Base-by-base conservation (phyloP, 495 filamentous ascomycete species). In the Hypomontagnella submonticulosa region DNA sequence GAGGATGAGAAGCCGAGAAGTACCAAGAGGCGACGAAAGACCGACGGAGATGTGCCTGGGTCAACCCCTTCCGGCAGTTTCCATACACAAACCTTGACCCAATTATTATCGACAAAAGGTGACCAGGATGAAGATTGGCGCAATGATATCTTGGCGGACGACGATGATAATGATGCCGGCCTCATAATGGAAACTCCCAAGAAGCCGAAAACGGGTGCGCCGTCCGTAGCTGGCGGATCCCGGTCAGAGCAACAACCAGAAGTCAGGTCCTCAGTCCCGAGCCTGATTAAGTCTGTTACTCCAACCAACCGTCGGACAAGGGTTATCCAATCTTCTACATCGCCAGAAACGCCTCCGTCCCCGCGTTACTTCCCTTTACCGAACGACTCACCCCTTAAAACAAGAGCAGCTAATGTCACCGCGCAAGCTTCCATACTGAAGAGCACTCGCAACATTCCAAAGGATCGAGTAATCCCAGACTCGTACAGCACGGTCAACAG, bases 21-120 rank as follows among this genome's bases (percentile, higher is more conserved):
- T 36, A 30, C 51, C 3, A 75, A 75, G 63, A 63, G 71, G 34
- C 76, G 81, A 37, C 76, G 81, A 18, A 84, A 79, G 73, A 83
- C 80, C 8, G 58, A 76, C 23, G 80, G 79, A 46, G 78, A 83
- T 54, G 58, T 62, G 4, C 71, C 71, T 3, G 43, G 9, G 20
- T 61, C 75, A 10, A 66, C 46, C 18, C 71, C 70, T 4, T 77
- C 76, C 12, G 63, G 64, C 34, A 71, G 57, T 48, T 80, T 78
- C 32, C 73, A 81, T 34, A 81, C 79, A 0, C 79, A 81, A 53
- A 82, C 78, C 1, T 48, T 82, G 10, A 82, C 80, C 1, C 80
- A 82, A 58, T 66, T 80, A 9, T 23, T 79, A 19, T 69, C 75
- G n/a, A 43, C 32, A 9, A 71, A 71, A 49, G 59, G 33, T 0